Percentiles rank a stretch among this genome's conserved stretches.
Evolutionary conservation across 805 yeast genomes (phyloP).

Genomic region (Starmerella apis): DNA sequence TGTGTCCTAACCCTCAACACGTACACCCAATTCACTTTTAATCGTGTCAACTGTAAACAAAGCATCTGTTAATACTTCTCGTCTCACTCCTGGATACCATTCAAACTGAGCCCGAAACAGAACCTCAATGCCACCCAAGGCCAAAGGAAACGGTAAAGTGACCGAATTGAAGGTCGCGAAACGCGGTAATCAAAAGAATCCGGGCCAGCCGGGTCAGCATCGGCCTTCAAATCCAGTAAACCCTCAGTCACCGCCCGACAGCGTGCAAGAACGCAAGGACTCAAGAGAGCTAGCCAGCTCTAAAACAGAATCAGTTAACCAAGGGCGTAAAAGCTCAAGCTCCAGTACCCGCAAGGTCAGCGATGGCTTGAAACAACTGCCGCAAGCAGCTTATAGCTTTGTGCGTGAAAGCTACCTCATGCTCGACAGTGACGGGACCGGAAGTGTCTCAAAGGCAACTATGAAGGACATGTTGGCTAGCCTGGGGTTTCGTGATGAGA

Average conservation of each 20-base stretch:
- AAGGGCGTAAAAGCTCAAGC: not conserved
- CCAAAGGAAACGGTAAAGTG: not conserved
- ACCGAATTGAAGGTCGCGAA: slow-evolving; percentile 9
- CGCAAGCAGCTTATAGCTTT: slow-evolving; percentile 24
- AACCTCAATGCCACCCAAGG: slow-evolving; percentile 6
- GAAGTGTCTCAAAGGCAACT: slow-evolving; percentile 23
- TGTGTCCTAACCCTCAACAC: too few relatives aligned
- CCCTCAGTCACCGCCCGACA: not conserved
- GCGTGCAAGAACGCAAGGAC: not conserved
- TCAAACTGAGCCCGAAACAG: too few relatives aligned
- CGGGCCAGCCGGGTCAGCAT: not conserved
- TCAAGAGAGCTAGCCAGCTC: not conserved
- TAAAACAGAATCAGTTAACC: not conserved
- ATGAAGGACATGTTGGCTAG: slow-evolving; percentile 23
- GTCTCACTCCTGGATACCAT: too few relatives aligned
- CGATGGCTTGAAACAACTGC: slow-evolving; percentile 25
- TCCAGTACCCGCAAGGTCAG: slow-evolving; percentile 24
- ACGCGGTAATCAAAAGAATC: not conserved
- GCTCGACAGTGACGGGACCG: slow-evolving; percentile 26
- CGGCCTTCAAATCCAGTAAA: not conserved
- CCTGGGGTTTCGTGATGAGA: slow-evolving; percentile 21
- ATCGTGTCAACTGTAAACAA: slow-evolving; percentile 2
- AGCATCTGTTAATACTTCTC: too few relatives aligned
- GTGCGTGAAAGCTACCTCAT: slow-evolving; percentile 26
- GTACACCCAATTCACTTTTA: not conserved